Conservation (phyloP, 2,329 filamentous ascomycete species). For the Cladobotryum mycophilum region DNA sequence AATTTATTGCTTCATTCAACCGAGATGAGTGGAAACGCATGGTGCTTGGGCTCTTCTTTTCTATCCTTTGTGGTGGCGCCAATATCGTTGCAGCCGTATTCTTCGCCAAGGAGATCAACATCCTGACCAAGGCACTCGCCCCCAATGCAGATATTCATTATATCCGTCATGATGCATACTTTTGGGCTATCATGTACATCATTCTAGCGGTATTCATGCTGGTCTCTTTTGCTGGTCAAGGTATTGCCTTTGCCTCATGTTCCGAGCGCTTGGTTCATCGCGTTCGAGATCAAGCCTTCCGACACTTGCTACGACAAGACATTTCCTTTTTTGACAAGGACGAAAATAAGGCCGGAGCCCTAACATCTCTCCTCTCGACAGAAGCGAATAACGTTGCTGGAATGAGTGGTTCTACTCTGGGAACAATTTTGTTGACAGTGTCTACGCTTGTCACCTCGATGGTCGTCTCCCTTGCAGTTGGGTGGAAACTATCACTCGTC, state of each 20-base stretch:
- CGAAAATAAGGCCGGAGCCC: constrained; percentile 79
- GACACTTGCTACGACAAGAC: constrained; percentile 84
- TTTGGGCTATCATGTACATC: constrained; percentile 85
- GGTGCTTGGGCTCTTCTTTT: constrained; percentile 65
- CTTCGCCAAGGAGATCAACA: constrained; percentile 81
- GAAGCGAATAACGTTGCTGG: constrained; percentile 86
- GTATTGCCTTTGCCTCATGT: constrained; percentile 71
- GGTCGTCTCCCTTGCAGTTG: constrained; percentile 63
- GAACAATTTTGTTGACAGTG: constrained; percentile 72
- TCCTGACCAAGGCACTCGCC: constrained; percentile 51
- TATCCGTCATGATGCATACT: constrained; percentile 66
- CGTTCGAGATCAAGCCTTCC: constrained; percentile 76
- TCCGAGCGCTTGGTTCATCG: constrained; percentile 82
- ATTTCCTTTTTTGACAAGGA: constrained; percentile 87
- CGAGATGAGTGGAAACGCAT: constrained; percentile 63
- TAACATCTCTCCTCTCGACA: constrained; percentile 84
- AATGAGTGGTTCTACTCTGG: constrained; percentile 79
- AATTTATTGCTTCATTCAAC: constrained; percentile 77
- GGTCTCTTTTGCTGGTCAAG: constrained; percentile 61
- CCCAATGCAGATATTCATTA: constrained; percentile 44
- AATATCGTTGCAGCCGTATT: constrained; percentile 67
- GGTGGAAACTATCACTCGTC: constrained; percentile 83
- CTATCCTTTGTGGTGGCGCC: constrained; percentile 71
- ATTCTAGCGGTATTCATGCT: constrained; percentile 74
- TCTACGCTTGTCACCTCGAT: constrained; percentile 76